Evolutionary conservation across 306 rosid species (phyloP).

Genomic region (Geum urbanum): DNA sequence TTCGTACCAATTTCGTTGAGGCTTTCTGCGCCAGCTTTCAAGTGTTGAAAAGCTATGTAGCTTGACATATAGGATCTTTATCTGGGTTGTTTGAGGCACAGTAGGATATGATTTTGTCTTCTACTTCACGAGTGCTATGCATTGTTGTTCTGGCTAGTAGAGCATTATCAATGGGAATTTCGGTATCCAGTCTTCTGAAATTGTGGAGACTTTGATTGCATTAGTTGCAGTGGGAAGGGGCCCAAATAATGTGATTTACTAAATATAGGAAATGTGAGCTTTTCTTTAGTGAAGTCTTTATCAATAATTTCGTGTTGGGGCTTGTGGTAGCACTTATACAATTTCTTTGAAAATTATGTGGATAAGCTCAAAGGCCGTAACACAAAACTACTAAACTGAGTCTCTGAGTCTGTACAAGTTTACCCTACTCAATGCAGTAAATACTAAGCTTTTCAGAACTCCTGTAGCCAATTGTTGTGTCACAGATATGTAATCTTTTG

Average conservation of each 20-base stretch:
- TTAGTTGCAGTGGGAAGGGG: not conserved
- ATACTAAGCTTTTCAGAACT: not conserved
- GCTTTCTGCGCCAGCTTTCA: not conserved
- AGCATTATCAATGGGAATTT: not conserved
- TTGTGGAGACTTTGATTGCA: not conserved
- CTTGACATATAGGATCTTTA: not conserved
- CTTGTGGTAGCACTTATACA: not conserved
- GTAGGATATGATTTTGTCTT: not conserved
- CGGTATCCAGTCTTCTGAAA: not conserved
- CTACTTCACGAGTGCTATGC: not conserved
- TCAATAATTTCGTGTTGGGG: not conserved
- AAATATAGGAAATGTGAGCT: not conserved
- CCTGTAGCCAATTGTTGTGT: not conserved
- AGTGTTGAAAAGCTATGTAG: not conserved
- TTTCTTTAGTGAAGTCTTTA: not conserved
- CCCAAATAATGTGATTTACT: not conserved
- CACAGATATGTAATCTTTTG: not conserved
- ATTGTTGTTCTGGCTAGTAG: not conserved
- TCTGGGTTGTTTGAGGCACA: constrained; percentile 1
- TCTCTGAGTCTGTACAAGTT: not conserved
- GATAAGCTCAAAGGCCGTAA: not conserved
- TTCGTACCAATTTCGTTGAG: not conserved
- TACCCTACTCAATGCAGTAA: not conserved
- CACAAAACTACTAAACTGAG: not conserved
- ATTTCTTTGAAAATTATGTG: not conserved